Percentiles rank a stretch among this genome's conserved stretches.
Conservation (phyloP, 176 grass and related monocot species). For the Dendrocalamus sinicus region DNA sequence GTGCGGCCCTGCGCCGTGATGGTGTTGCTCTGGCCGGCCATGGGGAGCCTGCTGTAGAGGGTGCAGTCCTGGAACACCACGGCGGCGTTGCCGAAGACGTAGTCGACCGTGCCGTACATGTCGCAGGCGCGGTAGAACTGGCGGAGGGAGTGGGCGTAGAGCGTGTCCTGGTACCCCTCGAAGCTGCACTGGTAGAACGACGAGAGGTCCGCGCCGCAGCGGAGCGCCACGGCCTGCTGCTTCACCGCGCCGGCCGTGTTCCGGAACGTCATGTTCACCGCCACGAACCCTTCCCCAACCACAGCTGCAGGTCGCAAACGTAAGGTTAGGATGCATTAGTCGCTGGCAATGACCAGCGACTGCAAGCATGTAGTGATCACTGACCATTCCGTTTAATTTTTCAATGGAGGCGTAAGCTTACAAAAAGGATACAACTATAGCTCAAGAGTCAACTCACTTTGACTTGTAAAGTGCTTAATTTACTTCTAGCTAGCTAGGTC, state of each 20-base stretch:
- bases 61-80: conserved; percentile 84
- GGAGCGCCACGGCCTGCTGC: conserved; percentile 86
- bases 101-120: conserved; percentile 96
- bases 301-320: conserved; percentile 56
- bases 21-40: conserved; percentile 84
- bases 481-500: background rate
- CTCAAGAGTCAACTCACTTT: conserved; percentile 12
- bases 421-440: background rate
- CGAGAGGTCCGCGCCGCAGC: conserved; percentile 67
- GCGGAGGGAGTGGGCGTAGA: conserved; percentile 86
- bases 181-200: conserved; percentile 97
- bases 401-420: background rate
- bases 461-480: background rate
- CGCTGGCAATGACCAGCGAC: background rate
- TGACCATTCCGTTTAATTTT: background rate
- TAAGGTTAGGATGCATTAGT: background rate
- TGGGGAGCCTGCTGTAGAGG: conserved; percentile 67
- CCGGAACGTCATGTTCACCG: conserved; percentile 89
- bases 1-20: conserved; percentile 85
- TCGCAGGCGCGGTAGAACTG: conserved; percentile 96
- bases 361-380: background rate
- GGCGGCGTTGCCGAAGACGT: conserved; percentile 91
- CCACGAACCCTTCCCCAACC: conserved; percentile 80
- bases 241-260: conserved; percentile 81
- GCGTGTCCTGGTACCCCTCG: conserved; percentile 96